phyloP scores from a whole-genome alignment of 495 filamentous ascomycete species.

The Astrothelium subdiscretum region DNA sequence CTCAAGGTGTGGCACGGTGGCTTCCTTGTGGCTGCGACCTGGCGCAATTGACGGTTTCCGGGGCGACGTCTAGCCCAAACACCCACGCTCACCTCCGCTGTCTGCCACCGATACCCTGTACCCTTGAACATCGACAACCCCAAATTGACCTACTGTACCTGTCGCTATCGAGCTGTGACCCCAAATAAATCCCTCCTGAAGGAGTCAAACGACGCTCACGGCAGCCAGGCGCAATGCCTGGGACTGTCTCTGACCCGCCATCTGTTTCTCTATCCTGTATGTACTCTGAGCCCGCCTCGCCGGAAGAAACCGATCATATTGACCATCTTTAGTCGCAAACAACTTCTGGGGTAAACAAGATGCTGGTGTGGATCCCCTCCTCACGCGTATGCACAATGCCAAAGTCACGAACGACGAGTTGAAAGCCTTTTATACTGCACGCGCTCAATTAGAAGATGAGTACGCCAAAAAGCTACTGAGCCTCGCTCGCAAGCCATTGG shows the following conservation, averaged over 20 bases:
- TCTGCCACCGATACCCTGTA: background rate
- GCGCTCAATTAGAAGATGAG: constrained; percentile 91
- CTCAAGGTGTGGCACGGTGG: background rate
- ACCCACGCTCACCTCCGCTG: background rate
- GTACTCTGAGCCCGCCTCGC: constrained; percentile 6
- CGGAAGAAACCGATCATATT: constrained; percentile 6
- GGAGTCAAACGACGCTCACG: background rate
- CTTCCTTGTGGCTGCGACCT: background rate
- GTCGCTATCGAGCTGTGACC: background rate
- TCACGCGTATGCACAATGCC: constrained; percentile 91
- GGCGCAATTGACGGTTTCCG: background rate
- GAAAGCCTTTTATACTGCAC: constrained; percentile 81
- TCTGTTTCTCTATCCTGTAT: constrained; percentile 54
- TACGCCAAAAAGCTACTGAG: constrained; percentile 86
- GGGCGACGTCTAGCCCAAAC: background rate
- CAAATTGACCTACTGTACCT: background rate
- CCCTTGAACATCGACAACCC: background rate
- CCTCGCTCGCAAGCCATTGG: constrained; percentile 77
- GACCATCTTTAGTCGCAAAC: constrained; percentile 63
- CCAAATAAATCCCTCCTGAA: background rate
- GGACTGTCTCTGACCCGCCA: constrained; percentile 47
- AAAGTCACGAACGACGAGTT: constrained; percentile 95
- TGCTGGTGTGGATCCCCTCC: constrained; percentile 81
- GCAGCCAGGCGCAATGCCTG: constrained; percentile 42
- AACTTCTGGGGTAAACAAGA: constrained; percentile 99